A percentile compares a stretch with the other conserved stretches of the same genome.
These are phyloP conservation scores for Lepidium sativum DNA, from an alignment of 345 rosid species.

Conservation along the genomic window DNA sequence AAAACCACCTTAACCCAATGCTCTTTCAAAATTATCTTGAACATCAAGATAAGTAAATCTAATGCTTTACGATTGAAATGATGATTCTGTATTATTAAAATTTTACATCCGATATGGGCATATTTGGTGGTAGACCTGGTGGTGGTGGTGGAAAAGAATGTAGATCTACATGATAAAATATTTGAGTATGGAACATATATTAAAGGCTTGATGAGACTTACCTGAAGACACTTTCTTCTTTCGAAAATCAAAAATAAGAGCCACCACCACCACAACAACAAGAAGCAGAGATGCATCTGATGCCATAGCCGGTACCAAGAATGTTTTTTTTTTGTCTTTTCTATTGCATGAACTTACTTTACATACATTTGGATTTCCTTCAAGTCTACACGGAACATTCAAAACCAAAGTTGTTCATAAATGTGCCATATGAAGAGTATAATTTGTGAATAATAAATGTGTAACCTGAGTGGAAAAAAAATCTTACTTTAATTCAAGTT, in stretches of 20 bases:
- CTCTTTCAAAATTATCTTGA: slow-evolving; percentile 22
- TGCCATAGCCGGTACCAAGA: slow-evolving; percentile 16
- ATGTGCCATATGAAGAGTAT: background rate
- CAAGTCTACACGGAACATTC: slow-evolving; percentile 5
- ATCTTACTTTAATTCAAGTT: slow-evolving; percentile 27
- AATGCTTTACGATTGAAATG: slow-evolving; percentile 11
- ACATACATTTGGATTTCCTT: slow-evolving; percentile 29
- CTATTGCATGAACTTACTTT: background rate
- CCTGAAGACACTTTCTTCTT: slow-evolving; percentile 10
- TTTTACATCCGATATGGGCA: background rate
- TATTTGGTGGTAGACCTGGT: no score
- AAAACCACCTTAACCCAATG: slow-evolving; percentile 36
- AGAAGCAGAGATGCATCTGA: slow-evolving; percentile 15
- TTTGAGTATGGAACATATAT: background rate
- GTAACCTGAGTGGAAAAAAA: background rate
- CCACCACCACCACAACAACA: background rate
- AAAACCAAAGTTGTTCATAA: background rate
- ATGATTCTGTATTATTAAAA: background rate
- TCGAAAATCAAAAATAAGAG: slow-evolving; percentile 10
- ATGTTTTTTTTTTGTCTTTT: background rate
- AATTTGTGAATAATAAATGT: background rate
- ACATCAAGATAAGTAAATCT: slow-evolving; percentile 24
- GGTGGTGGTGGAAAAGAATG: background rate
- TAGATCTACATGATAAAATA: background rate
- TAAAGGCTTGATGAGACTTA: background rate